These are phyloP conservation scores for Agastache rugosa DNA, from an alignment of 257 asterid genomes.

Conservation along the genomic window DNA sequence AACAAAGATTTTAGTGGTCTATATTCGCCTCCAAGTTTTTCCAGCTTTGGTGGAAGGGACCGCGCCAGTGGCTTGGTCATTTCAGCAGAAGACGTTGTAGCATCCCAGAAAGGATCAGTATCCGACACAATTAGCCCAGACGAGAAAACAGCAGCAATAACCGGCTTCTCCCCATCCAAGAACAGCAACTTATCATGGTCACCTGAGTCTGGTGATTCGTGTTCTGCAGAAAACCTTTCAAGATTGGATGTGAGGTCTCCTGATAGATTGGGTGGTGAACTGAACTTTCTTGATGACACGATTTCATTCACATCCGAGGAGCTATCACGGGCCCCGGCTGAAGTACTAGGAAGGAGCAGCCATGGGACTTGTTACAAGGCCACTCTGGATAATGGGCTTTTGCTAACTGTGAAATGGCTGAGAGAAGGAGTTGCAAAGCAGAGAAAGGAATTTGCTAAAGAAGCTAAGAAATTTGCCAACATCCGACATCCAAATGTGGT, in stretches of 20 bases:
- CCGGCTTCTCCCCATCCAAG: slow-evolving; percentile 90
- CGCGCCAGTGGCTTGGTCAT: slow-evolving; percentile 57
- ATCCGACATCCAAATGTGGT: slow-evolving; percentile 95
- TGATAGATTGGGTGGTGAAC: slow-evolving; percentile 84
- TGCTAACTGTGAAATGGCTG: slow-evolving; percentile 95
- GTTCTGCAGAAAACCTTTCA: slow-evolving; percentile 64
- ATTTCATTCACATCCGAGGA: slow-evolving; percentile 86
- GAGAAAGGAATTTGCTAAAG: slow-evolving; percentile 93
- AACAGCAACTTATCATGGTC: slow-evolving; percentile 90
- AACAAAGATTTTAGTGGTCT: slow-evolving; percentile 49
- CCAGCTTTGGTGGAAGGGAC: slow-evolving; percentile 56
- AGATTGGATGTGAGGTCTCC: slow-evolving; percentile 87
- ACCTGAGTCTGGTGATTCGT: slow-evolving; percentile 89
- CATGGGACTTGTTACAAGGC: slow-evolving; percentile 94
- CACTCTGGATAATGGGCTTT: slow-evolving; percentile 76
- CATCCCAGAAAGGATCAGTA: slow-evolving; percentile 66
- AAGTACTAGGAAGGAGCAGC: slow-evolving; percentile 96
- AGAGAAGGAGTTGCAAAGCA: slow-evolving; percentile 98
- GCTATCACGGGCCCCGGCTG: slow-evolving; percentile 93
- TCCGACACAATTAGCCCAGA: slow-evolving; percentile 71
- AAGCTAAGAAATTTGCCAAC: slow-evolving; percentile 92
- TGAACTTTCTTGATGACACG: slow-evolving; percentile 89
- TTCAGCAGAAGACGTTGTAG: slow-evolving; percentile 68
- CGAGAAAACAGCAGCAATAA: slow-evolving; percentile 63
- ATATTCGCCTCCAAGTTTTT: slow-evolving; percentile 52